These are phyloP conservation scores for Trichopus zeylanicus DNA, from an alignment of 116 monocot species.

Conservation along the genomic window DNA sequence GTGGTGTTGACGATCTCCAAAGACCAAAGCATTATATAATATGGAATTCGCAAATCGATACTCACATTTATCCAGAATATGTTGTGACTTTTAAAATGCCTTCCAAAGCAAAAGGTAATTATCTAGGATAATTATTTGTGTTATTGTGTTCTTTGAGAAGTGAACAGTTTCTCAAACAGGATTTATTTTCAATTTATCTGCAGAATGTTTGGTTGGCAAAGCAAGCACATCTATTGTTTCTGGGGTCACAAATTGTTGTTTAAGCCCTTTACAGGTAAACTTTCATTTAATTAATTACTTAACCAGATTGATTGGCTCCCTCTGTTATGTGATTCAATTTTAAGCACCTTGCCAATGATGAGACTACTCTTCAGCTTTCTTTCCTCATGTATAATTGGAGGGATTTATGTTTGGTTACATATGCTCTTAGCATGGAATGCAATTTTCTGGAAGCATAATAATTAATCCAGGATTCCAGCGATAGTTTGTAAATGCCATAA, in stretches of 20 bases:
- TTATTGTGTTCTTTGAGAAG: background rate
- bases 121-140: background rate
- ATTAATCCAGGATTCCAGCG: too few relatives aligned
- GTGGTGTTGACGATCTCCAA: slow-evolving; percentile 73
- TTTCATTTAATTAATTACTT: background rate
- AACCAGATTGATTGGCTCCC: too few relatives aligned
- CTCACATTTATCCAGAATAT: slow-evolving; percentile 73
- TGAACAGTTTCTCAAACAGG: background rate
- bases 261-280: slow-evolving; percentile 30
- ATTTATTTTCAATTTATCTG: slow-evolving; percentile 16
- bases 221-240: slow-evolving; percentile 31
- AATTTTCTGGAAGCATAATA: too few relatives aligned
- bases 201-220: slow-evolving; percentile 48
- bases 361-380: too few relatives aligned
- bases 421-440: too few relatives aligned
- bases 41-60: slow-evolving; percentile 53
- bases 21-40: slow-evolving; percentile 70
- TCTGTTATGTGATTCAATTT: background rate
- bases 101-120: slow-evolving; percentile 49
- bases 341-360: background rate
- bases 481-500: too few relatives aligned
- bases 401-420: too few relatives aligned
- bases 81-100: slow-evolving; percentile 53
- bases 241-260: slow-evolving; percentile 24
- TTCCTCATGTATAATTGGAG: too few relatives aligned